Evolutionary conservation across 305 asterid genomes (phyloP).

Genomic region (Rubia tinctorum): DNA sequence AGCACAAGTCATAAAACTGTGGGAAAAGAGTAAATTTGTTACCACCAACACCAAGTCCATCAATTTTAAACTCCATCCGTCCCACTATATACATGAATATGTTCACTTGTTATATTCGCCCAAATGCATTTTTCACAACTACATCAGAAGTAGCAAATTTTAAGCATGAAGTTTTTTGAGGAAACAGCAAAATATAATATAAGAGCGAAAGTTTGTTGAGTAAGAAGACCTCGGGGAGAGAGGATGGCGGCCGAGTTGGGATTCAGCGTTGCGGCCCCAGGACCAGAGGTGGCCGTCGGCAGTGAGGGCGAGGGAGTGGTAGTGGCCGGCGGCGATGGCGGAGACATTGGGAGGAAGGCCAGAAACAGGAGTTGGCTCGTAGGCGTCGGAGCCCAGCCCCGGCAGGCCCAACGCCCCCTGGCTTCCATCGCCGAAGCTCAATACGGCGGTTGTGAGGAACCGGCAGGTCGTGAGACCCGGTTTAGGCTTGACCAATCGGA

Average conservation of each 20-base stretch:
- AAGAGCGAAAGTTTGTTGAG: not conserved
- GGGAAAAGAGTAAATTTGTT: not conserved
- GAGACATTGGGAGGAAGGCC: slow-evolving; percentile 65
- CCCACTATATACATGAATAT: too few species aligned
- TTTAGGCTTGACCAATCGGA: slow-evolving; percentile 24
- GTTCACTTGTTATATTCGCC: too few species aligned
- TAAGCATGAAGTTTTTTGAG: not conserved
- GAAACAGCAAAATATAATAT: not conserved
- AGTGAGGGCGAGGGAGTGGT: slow-evolving; percentile 91
- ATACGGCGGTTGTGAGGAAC: slow-evolving; percentile 55
- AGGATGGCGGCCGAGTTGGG: slow-evolving; percentile 69
- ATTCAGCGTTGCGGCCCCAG: slow-evolving; percentile 86
- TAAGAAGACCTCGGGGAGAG: slow-evolving; percentile 54
- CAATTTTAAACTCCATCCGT: too few species aligned
- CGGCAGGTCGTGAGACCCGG: slow-evolving; percentile 41
- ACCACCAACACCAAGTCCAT: not conserved
- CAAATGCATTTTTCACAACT: too few species aligned
- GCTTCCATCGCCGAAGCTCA: slow-evolving; percentile 93
- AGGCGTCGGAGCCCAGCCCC: slow-evolving; percentile 62
- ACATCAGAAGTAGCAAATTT: not conserved
- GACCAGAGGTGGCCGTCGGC: slow-evolving; percentile 74
- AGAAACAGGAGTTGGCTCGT: slow-evolving; percentile 78
- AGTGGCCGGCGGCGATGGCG: slow-evolving; percentile 79
- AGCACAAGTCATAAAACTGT: not conserved
- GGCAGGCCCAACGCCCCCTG: slow-evolving; percentile 76